A percentile compares a stretch with the other conserved stretches of the same genome.
These are phyloP conservation scores for Ustilago crameri DNA, from an alignment of 1,284 basidiomycete genomes.

Conservation along the genomic window DNA sequence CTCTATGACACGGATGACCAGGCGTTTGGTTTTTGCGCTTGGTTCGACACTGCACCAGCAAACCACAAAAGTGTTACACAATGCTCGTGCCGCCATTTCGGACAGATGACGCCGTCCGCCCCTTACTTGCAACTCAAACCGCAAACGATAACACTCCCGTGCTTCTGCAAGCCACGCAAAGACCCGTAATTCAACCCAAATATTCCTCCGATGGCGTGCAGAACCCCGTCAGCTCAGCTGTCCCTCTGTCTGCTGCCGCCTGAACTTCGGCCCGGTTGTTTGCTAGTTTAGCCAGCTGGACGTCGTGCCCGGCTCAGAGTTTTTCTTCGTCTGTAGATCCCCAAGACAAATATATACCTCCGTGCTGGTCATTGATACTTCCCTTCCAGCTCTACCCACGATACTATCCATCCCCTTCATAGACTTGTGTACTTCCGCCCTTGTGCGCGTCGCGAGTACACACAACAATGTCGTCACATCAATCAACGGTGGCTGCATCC, in stretches of 20 bases:
- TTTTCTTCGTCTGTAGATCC: not conserved
- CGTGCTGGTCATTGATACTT: not conserved
- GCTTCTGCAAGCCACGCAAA: too few relatives aligned
- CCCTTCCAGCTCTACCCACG: not conserved
- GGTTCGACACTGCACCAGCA: not conserved
- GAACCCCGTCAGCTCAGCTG: not conserved
- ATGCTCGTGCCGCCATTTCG: too few relatives aligned
- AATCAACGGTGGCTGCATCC: constrained; percentile 10
- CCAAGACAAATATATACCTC: constrained; percentile 4
- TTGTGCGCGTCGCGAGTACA: constrained; percentile 2
- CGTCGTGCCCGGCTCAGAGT: not conserved
- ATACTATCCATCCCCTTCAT: not conserved
- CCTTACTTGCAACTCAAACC: too few relatives aligned
- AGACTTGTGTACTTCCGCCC: constrained; percentile 1
- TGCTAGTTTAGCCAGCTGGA: too few relatives aligned
- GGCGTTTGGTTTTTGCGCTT: not conserved
- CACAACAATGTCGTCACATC: constrained; percentile 18
- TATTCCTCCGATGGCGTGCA: constrained; percentile 3
- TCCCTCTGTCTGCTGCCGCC: not conserved
- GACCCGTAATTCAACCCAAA: too few relatives aligned
- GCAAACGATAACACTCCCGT: not conserved
- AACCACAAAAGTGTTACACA: not conserved
- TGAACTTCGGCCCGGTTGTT: too few relatives aligned
- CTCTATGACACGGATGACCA: not conserved
- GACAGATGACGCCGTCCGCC: too few relatives aligned